Evolutionary conservation across 106 monocot species (phyloP).

Genomic region (Dendrobium chrysotoxum): DNA sequence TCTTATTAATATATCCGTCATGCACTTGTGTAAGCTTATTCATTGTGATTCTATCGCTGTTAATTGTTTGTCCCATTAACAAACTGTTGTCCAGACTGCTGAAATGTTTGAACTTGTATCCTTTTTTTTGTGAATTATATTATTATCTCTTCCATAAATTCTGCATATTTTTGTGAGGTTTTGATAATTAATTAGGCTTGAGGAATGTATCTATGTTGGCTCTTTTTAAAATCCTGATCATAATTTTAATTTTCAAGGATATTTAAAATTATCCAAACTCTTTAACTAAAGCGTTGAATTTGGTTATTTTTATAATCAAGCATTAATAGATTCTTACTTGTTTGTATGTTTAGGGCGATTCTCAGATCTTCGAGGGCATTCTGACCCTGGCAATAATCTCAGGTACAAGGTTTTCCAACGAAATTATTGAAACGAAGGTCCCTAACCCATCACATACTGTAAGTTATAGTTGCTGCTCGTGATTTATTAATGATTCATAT

Average conservation of each 20-base stretch:
- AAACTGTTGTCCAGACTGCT: not conserved
- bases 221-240: not conserved
- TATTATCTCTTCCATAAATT: not conserved
- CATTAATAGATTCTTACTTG: not conserved
- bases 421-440: slow-evolving; percentile 36
- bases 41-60: not conserved
- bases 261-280: not conserved
- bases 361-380: slow-evolving; percentile 19
- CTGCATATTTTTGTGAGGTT: not conserved
- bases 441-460: slow-evolving; percentile 3
- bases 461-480: not conserved
- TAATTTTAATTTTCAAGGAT: not conserved
- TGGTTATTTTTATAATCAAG: not conserved
- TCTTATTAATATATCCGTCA: not conserved
- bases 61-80: not conserved
- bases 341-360: slow-evolving; percentile 20
- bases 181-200: not conserved
- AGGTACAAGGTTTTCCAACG: slow-evolving; percentile 21
- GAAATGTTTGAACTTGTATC: not conserved
- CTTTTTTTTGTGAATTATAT: not conserved
- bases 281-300: not conserved
- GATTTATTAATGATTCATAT: not conserved
- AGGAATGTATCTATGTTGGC: not conserved
- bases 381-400: slow-evolving; percentile 24
- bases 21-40: not conserved